A percentile compares a stretch with the other conserved stretches of the same genome.
phyloP scores from a whole-genome alignment of 2,329 filamentous ascomycete genomes.

The Aspergillus brasiliensis region DNA sequence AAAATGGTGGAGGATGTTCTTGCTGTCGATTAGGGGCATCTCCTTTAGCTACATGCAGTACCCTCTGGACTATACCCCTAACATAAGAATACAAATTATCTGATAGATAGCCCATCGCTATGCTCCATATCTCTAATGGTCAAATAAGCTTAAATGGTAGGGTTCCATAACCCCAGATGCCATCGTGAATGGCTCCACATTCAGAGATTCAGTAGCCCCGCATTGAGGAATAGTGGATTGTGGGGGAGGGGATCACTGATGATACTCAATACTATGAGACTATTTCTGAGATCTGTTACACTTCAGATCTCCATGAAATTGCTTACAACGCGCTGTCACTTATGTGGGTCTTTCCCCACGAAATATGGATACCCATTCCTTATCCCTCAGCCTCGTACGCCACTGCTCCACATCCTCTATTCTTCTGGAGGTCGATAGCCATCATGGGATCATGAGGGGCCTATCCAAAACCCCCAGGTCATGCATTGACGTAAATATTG shows the following conservation, averaged over 20 bases:
- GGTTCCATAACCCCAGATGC: background rate
- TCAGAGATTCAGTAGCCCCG: background rate
- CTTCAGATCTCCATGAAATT: no score
- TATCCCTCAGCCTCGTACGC: background rate
- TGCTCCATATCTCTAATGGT: background rate
- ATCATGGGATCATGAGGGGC: background rate
- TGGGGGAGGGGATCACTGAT: no score
- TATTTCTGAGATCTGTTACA: no score
- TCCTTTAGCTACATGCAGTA: background rate
- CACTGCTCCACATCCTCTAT: slow-evolving; percentile 3
- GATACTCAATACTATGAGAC: no score
- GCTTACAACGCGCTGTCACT: background rate
- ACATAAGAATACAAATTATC: no score
- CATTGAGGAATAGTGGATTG: background rate
- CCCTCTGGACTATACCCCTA: no score
- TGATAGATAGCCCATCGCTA: background rate
- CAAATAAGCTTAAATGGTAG: background rate
- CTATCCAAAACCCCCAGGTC: background rate
- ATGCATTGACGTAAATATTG: background rate
- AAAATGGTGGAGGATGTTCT: slow-evolving; percentile 39
- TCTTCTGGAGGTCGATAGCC: background rate
- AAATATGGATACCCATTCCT: background rate
- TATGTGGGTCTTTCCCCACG: background rate
- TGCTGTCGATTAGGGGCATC: slow-evolving; percentile 10
- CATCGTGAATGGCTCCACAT: background rate